Evolutionary conservation across 1,139 yeast species (phyloP).

Genomic region (Taphrina sp.): DNA sequence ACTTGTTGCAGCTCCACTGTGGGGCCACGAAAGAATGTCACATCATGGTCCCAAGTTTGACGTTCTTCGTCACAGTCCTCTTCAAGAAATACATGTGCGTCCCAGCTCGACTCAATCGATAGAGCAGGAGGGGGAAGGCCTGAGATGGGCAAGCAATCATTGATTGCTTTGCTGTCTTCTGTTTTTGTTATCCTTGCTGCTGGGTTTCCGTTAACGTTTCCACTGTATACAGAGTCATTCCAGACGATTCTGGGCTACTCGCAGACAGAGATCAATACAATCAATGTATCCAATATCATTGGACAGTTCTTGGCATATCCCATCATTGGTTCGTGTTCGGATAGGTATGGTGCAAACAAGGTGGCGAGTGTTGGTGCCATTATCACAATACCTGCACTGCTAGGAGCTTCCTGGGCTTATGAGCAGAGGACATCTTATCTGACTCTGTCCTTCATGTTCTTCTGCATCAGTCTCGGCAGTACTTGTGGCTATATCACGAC

Average conservation of each 20-base stretch:
- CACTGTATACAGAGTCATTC: conserved; percentile 17
- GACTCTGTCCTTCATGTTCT: conserved; percentile 1
- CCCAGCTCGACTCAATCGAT: too few relatives aligned
- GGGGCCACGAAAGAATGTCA: too few relatives aligned
- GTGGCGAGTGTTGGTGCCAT: conserved; percentile 17
- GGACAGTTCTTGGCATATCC: conserved; percentile 27
- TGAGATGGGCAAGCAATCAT: neutral
- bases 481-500: conserved; percentile 25
- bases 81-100: too few relatives aligned
- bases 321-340: conserved; percentile 16
- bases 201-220: conserved; percentile 26
- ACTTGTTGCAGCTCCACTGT: too few relatives aligned
- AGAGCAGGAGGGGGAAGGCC: too few relatives aligned
- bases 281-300: conserved; percentile 25
- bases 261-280: conserved; percentile 18
- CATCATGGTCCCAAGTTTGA: too few relatives aligned
- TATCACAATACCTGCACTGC: conserved; percentile 9
- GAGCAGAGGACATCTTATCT: conserved; percentile 3
- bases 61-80: too few relatives aligned
- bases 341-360: conserved; percentile 19
- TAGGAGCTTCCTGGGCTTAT: conserved; percentile 20
- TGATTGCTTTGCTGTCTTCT: neutral
- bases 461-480: conserved; percentile 15
- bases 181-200: conserved; percentile 20
- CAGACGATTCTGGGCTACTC: conserved; percentile 15